Evolutionary conservation across 768 basidiomycete species (phyloP).

Genomic region (Sporobolomyces pararoseus): DNA sequence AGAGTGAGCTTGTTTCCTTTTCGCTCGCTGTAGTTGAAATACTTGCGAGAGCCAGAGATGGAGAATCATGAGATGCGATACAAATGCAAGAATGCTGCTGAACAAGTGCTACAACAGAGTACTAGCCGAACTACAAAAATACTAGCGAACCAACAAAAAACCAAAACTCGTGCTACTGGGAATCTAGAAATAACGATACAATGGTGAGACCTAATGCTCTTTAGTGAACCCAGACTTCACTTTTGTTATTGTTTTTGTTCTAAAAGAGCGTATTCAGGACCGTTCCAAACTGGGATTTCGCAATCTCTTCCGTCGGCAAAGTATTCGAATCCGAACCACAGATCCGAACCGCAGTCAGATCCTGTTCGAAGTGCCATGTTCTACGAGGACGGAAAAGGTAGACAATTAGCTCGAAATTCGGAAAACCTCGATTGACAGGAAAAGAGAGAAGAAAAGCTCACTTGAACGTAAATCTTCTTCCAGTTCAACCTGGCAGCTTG

Average conservation of each 20-base stretch:
- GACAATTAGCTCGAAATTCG: background rate
- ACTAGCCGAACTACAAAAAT: too few relatives aligned
- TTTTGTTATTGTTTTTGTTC: background rate
- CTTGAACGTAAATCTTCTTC: slow-evolving; percentile 41
- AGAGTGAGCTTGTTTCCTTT: too few relatives aligned
- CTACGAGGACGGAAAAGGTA: background rate
- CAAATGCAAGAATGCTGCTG: too few relatives aligned
- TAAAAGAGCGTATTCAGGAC: slow-evolving; percentile 34
- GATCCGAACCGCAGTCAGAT: slow-evolving; percentile 31
- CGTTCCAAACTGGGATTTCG: slow-evolving; percentile 39
- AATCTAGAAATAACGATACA: too few relatives aligned
- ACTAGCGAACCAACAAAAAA: too few relatives aligned
- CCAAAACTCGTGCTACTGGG: too few relatives aligned
- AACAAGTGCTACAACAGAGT: too few relatives aligned
- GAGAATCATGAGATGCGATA: too few relatives aligned
- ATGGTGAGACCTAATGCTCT: too few relatives aligned
- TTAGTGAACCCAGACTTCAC: too few relatives aligned
- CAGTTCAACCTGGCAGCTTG: slow-evolving; percentile 41
- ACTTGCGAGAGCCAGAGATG: too few relatives aligned
- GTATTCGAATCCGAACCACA: slow-evolving; percentile 42
- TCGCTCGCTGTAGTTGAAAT: too few relatives aligned
- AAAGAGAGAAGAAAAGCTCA: slow-evolving; percentile 1
- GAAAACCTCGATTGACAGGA: background rate
- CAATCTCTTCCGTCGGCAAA: slow-evolving; percentile 41
- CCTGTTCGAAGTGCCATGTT: slow-evolving; percentile 35